Evolutionary conservation across 352 stramenopile species (phyloP).

Genomic region (Phytophthora chlamydospora): DNA sequence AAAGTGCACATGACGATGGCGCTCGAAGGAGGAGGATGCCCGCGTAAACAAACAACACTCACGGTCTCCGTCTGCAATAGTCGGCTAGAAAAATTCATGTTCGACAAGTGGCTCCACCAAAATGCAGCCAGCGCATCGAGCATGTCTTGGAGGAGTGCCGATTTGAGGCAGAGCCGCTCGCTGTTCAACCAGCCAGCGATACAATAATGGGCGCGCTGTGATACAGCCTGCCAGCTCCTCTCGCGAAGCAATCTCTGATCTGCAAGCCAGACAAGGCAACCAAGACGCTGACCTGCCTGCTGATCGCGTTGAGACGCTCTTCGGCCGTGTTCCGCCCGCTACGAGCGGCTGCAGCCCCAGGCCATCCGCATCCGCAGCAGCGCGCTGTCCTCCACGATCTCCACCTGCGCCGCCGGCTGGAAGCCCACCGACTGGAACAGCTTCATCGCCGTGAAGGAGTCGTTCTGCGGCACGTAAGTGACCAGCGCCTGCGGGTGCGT

Average conservation of each 20-base stretch:
- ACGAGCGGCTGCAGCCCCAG: slow-evolving; percentile 26
- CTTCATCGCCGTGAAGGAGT: slow-evolving; percentile 49
- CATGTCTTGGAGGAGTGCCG: too few species aligned
- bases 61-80: slow-evolving; percentile 2
- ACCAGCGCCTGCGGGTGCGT: slow-evolving; percentile 41
- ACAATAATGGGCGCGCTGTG: slow-evolving; percentile 10
- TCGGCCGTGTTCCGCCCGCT: not conserved
- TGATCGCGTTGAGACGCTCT: too few species aligned
- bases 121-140: slow-evolving; percentile 1
- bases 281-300: too few species aligned
- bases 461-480: slow-evolving; percentile 48
- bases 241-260: slow-evolving; percentile 3
- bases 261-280: not conserved
- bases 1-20: too few species aligned
- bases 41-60: slow-evolving; percentile 15
- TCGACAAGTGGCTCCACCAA: slow-evolving; percentile 4
- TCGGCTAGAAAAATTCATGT: slow-evolving; percentile 1
- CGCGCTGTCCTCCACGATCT: slow-evolving; percentile 28
- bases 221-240: not conserved
- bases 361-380: slow-evolving; percentile 41
- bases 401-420: slow-evolving; percentile 41
- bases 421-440: slow-evolving; percentile 64
- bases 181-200: not conserved
- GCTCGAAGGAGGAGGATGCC: not conserved
- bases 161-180: not conserved